phyloP scores from a whole-genome alignment of 768 basidiomycete genomes.

The Mycena pura region DNA sequence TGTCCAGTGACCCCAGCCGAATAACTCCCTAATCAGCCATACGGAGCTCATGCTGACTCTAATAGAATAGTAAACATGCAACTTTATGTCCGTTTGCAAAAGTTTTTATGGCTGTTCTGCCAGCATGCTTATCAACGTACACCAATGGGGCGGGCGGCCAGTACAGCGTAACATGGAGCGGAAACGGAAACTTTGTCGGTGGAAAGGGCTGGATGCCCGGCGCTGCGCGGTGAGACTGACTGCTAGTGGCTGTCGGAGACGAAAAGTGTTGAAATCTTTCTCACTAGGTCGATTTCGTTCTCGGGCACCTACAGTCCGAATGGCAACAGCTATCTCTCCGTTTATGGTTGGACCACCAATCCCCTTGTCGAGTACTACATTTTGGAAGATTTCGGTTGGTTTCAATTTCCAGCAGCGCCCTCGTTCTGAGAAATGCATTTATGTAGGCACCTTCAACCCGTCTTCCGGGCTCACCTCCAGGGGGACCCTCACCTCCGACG shows the following conservation, averaged over 20 bases:
- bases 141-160: conserved; percentile 37
- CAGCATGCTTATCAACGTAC: no score
- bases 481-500: conserved; percentile 41
- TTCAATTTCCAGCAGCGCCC: no score
- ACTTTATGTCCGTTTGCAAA: no score
- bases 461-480: conserved; percentile 28
- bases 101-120: no score
- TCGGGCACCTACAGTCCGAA: conserved; percentile 33
- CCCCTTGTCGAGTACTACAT: conserved; percentile 45
- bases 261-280: not conserved
- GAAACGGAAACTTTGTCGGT: conserved; percentile 38
- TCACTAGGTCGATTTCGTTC: conserved; percentile 34
- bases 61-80: no score
- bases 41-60: no score
- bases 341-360: conserved; percentile 36
- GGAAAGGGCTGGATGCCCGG: conserved; percentile 45
- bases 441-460: conserved; percentile 40
- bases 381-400: conserved; percentile 36
- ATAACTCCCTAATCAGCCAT: no score
- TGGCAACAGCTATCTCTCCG: conserved; percentile 41
- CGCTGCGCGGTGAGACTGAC: conserved; percentile 26
- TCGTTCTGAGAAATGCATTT: no score
- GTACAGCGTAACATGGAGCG: conserved; percentile 39
- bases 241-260: not conserved
- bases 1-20: no score